Evolutionary conservation across 768 basidiomycete genomes (phyloP).

Genomic region (Pisolithus marmoratus): DNA sequence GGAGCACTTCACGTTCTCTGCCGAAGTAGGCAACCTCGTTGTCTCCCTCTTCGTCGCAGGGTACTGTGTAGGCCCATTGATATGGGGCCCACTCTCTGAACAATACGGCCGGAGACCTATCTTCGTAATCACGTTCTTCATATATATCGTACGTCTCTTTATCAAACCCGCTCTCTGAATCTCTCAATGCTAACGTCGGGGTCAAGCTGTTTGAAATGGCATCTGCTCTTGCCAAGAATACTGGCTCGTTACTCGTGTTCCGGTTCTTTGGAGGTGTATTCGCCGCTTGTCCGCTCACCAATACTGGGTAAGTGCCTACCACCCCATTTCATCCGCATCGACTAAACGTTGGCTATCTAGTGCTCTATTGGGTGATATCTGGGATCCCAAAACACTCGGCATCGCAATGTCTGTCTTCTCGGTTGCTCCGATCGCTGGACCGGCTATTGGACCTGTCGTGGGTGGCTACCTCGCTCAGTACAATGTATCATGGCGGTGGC

Average conservation of each 20-base stretch:
- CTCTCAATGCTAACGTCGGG: not conserved
- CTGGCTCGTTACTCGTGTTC: slow-evolving; percentile 57
- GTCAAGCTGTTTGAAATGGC: slow-evolving; percentile 55
- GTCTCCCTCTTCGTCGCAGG: slow-evolving; percentile 64
- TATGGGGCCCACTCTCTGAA: slow-evolving; percentile 55
- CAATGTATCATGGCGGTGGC: slow-evolving; percentile 54
- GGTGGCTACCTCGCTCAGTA: slow-evolving; percentile 37
- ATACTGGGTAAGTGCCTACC: slow-evolving; percentile 47
- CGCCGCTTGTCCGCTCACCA: slow-evolving; percentile 63
- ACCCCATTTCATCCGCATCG: not conserved
- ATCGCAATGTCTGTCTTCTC: slow-evolving; percentile 63
- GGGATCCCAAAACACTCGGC: slow-evolving; percentile 57
- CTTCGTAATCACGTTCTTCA: slow-evolving; percentile 50
- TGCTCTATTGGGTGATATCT: slow-evolving; percentile 52
- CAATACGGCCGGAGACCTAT: slow-evolving; percentile 55
- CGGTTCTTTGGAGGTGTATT: slow-evolving; percentile 69
- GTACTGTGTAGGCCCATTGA: slow-evolving; percentile 57
- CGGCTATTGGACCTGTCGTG: slow-evolving; percentile 51
- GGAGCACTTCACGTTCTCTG: slow-evolving; percentile 42
- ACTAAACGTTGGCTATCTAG: slow-evolving; percentile 19
- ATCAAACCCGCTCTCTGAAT: not conserved
- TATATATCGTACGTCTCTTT: slow-evolving; percentile 42
- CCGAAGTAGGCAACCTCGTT: slow-evolving; percentile 47
- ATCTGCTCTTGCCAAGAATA: slow-evolving; percentile 56
- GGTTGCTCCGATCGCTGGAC: slow-evolving; percentile 63